Percentiles rank a stretch among this genome's conserved stretches.
Conservation (phyloP, 352 stramenopile species). For the Pythium guiyangense region DNA sequence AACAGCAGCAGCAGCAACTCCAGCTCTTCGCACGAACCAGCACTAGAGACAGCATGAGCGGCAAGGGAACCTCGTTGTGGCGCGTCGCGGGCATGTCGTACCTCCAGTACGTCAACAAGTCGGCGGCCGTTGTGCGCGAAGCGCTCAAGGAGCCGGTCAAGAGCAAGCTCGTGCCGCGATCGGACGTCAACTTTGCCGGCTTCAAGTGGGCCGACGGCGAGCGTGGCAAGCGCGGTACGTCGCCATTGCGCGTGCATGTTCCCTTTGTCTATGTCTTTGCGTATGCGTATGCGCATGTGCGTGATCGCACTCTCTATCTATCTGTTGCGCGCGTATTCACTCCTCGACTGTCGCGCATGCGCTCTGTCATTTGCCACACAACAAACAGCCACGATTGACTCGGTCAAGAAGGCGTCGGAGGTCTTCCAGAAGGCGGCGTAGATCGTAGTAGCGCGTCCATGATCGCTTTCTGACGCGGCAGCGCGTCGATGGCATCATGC, state of each 20-base stretch:
- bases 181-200: constrained; percentile 75
- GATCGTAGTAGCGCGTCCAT: constrained; percentile 6
- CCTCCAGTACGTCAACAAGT: constrained; percentile 88
- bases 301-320: not conserved
- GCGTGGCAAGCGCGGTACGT: constrained; percentile 66
- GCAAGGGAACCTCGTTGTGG: constrained; percentile 83
- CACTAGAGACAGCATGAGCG: constrained; percentile 39
- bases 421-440: constrained; percentile 72
- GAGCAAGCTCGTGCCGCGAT: constrained; percentile 68
- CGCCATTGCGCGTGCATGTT: not conserved
- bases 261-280: not conserved
- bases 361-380: not conserved
- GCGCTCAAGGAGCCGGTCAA: constrained; percentile 86
- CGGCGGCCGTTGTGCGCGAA: constrained; percentile 61
- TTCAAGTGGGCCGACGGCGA: constrained; percentile 86
- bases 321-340: not conserved
- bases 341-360: not conserved
- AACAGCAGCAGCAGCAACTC: constrained; percentile 1
- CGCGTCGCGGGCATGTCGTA: constrained; percentile 84
- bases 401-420: constrained; percentile 80
- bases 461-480: not conserved
- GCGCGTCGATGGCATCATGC: no score
- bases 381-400: constrained; percentile 59
- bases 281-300: constrained; percentile 4
- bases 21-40: no score